phyloP scores from a whole-genome alignment of 495 filamentous ascomycete genomes.

The Letharia lupina region DNA sequence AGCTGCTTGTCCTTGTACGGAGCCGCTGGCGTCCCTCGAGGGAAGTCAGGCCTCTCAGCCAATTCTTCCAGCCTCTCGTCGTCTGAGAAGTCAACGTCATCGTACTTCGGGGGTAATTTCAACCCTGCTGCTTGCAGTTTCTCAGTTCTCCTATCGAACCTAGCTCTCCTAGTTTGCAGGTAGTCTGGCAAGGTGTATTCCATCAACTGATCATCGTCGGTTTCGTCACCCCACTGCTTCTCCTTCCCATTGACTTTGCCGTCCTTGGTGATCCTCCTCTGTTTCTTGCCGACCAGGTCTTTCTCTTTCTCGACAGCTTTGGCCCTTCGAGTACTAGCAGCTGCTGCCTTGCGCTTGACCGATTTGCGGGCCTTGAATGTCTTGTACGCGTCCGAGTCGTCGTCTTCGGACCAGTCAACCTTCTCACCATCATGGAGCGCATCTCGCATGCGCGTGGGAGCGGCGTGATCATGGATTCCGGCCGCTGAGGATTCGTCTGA shows the following conservation, averaged over 20 bases:
- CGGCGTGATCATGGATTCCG: neutral
- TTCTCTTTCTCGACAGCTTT: constrained; percentile 32
- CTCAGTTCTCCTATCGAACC: constrained; percentile 47
- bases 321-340: constrained; percentile 40
- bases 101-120: constrained; percentile 69
- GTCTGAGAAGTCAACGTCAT: constrained; percentile 80
- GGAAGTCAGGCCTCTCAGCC: constrained; percentile 63
- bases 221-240: constrained; percentile 38
- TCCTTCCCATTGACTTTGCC: constrained; percentile 26
- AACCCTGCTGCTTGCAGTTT: constrained; percentile 59
- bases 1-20: constrained; percentile 69
- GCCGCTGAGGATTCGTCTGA: constrained; percentile 4
- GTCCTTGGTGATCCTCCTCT: constrained; percentile 15
- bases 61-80: constrained; percentile 58
- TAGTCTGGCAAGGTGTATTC: constrained; percentile 52
- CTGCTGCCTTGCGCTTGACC: constrained; percentile 44
- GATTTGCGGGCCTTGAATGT: constrained; percentile 52
- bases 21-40: constrained; percentile 49
- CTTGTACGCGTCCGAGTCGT: constrained; percentile 46
- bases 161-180: constrained; percentile 42
- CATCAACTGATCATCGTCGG: constrained; percentile 51
- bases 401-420: constrained; percentile 33
- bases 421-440: constrained; percentile 17
- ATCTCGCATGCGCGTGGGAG: constrained; percentile 7
- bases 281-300: constrained; percentile 30